phyloP scores from a whole-genome alignment of 768 basidiomycete species.

The Trichaptum fuscoviolaceum region DNA sequence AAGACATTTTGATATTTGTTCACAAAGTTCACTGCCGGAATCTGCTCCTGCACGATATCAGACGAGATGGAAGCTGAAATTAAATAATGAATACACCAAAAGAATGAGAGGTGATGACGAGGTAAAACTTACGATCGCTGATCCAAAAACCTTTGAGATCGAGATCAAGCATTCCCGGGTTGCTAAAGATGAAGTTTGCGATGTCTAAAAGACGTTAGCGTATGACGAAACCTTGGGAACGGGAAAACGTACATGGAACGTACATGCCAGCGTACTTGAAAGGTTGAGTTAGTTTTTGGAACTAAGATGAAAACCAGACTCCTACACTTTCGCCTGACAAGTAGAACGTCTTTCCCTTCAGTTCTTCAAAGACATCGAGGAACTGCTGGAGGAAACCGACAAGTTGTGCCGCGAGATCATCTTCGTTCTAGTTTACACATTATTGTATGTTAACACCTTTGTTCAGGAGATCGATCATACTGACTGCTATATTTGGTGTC shows the following conservation, averaged over 20 bases:
- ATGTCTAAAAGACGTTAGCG: slow-evolving; percentile 41
- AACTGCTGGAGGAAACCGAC: slow-evolving; percentile 71
- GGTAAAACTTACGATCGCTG: slow-evolving; percentile 50
- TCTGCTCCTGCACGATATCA: slow-evolving; percentile 60
- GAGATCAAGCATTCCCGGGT: slow-evolving; percentile 48
- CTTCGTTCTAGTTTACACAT: slow-evolving; percentile 35
- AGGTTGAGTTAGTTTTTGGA: not conserved
- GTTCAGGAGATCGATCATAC: not conserved
- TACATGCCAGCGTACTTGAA: slow-evolving; percentile 69
- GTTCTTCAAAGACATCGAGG: slow-evolving; percentile 64
- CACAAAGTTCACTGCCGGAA: slow-evolving; percentile 71
- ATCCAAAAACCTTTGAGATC: slow-evolving; percentile 69
- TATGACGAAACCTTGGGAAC: not conserved
- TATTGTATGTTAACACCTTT: not conserved
- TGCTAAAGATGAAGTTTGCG: slow-evolving; percentile 65
- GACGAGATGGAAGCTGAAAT: slow-evolving; percentile 50
- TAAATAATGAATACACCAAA: not conserved
- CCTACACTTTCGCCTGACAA: slow-evolving; percentile 72
- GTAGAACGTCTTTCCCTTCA: slow-evolving; percentile 69
- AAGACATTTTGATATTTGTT: slow-evolving; percentile 69
- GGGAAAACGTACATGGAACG: slow-evolving; percentile 41
- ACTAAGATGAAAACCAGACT: not conserved
- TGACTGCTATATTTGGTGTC: slow-evolving; percentile 42
- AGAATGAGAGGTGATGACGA: not conserved
- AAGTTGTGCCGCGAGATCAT: slow-evolving; percentile 51